Evolutionary conservation across 495 filamentous ascomycete species (phyloP).

Genomic region (Zalerion maritima): DNA sequence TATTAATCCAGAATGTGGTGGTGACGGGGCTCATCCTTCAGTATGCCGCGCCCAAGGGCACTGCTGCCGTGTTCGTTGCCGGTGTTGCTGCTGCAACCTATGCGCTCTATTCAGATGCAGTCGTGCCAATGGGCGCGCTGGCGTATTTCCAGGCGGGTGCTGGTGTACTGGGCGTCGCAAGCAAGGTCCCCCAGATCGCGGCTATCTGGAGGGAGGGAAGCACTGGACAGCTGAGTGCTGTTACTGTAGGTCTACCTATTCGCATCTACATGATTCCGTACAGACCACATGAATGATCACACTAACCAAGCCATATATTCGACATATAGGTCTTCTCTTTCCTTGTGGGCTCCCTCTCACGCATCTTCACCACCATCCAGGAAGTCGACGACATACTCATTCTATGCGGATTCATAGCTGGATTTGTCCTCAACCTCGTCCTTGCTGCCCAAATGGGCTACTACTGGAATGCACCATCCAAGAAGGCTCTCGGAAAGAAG

Average conservation of each 20-base stretch:
- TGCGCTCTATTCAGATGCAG: slow-evolving; percentile 49
- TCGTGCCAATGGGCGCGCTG: slow-evolving; percentile 55
- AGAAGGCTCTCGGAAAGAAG: slow-evolving; percentile 35
- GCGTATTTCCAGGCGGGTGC: slow-evolving; percentile 71
- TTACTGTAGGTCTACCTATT: slow-evolving; percentile 52
- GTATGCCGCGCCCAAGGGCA: slow-evolving; percentile 45
- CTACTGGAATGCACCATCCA: slow-evolving; percentile 76
- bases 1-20: slow-evolving; percentile 79
- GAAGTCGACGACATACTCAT: slow-evolving; percentile 94
- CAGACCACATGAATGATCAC: no score
- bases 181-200: slow-evolving; percentile 84
- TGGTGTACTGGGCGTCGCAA: slow-evolving; percentile 65
- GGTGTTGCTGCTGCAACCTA: slow-evolving; percentile 51
- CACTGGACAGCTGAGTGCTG: slow-evolving; percentile 91
- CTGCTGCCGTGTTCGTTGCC: slow-evolving; percentile 62
- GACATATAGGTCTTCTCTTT: slow-evolving; percentile 82
- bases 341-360: slow-evolving; percentile 74
- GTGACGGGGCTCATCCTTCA: slow-evolving; percentile 73
- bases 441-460: slow-evolving; percentile 85
- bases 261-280: no score
- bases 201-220: slow-evolving; percentile 71
- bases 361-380: slow-evolving; percentile 93
- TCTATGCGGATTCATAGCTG: slow-evolving; percentile 81
- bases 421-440: slow-evolving; percentile 73
- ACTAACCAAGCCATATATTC: not conserved